phyloP scores from a whole-genome alignment of 164 flowering plant genomes.

The Macadamia integrifolia region DNA sequence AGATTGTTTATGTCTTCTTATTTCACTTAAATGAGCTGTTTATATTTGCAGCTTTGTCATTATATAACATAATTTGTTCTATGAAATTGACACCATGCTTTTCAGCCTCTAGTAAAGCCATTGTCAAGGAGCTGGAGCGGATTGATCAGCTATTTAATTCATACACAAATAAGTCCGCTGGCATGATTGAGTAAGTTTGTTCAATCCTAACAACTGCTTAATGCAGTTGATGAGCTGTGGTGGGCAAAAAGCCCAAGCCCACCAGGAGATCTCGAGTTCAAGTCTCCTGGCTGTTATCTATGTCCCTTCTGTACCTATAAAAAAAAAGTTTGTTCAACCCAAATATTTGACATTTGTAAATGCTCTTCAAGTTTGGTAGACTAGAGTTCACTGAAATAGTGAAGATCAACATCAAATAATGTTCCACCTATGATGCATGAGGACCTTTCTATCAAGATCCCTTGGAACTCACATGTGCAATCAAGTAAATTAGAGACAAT shows the following conservation, averaged over 20 bases:
- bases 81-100: not conserved
- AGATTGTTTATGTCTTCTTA: not conserved
- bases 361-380: too few relatives aligned
- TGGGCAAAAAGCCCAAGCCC: too few relatives aligned
- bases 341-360: not conserved
- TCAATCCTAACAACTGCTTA: not conserved
- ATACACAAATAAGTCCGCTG: slow-evolving; percentile 26
- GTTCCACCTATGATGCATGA: too few relatives aligned
- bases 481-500: too few relatives aligned
- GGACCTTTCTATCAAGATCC: too few relatives aligned
- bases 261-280: too few relatives aligned
- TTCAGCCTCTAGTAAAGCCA: slow-evolving; percentile 11
- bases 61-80: not conserved
- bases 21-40: not conserved
- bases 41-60: not conserved
- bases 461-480: too few relatives aligned
- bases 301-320: too few relatives aligned
- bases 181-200: slow-evolving; percentile 35
- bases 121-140: not conserved
- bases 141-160: slow-evolving; percentile 20
- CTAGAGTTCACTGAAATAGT: too few relatives aligned
- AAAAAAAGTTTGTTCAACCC: slow-evolving; percentile 10
- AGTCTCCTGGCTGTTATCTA: too few relatives aligned
- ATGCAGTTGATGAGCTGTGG: too few relatives aligned
- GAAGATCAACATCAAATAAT: too few relatives aligned